Percentiles rank a stretch among this genome's conserved stretches.
Conservation (phyloP, 352 stramenopile genomes). For the Aphanomyces cochlioides region DNA sequence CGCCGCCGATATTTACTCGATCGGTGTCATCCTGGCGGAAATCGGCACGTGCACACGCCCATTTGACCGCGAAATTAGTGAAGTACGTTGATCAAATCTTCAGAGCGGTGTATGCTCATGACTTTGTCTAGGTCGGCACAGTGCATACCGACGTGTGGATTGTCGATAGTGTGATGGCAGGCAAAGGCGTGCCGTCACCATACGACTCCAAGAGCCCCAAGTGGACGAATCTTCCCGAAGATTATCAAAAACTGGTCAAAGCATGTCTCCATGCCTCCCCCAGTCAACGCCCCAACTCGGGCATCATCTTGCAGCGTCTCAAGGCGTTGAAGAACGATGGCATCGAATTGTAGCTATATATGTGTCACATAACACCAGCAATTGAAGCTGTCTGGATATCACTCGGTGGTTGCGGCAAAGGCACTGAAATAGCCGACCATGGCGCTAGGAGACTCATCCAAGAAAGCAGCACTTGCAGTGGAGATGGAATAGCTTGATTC, state of each 20-base stretch:
- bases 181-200: constrained; percentile 12
- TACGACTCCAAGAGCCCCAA: constrained; percentile 24
- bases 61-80: constrained; percentile 20
- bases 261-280: constrained; percentile 7
- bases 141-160: constrained; percentile 26
- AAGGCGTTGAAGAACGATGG: constrained; percentile 16
- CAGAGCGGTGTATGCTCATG: background rate
- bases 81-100: background rate
- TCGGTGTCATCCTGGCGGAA: constrained; percentile 28
- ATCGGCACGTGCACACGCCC: constrained; percentile 22
- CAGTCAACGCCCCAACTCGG: constrained; percentile 18
- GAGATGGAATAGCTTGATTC: background rate
- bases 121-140: constrained; percentile 13
- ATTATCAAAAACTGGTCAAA: constrained; percentile 19
- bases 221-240: constrained; percentile 19
- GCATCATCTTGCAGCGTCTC: constrained; percentile 21
- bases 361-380: constrained; percentile 69
- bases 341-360: constrained; percentile 37
- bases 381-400: constrained; percentile 40
- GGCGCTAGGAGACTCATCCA: constrained; percentile 77
- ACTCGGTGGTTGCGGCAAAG: background rate
- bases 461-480: constrained; percentile 37
- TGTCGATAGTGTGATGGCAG: constrained; percentile 21
- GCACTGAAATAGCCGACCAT: constrained; percentile 46
- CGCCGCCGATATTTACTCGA: constrained; percentile 28